Evolutionary conservation across 2,329 filamentous ascomycete species (phyloP).

Genomic region (Cadophora luteo-olivacea): DNA sequence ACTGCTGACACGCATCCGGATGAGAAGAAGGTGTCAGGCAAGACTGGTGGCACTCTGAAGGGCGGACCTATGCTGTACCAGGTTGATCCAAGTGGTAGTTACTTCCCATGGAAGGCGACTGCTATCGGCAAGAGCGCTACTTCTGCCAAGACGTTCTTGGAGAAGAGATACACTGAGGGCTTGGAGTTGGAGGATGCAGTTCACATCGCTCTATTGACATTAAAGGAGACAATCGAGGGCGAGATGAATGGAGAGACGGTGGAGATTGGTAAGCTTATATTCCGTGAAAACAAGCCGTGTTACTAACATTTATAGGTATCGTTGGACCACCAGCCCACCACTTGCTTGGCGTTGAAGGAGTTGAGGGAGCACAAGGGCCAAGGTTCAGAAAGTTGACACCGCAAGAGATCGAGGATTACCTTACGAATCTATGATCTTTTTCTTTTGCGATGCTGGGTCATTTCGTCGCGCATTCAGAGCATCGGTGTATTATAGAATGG

Average conservation of each 20-base stretch:
- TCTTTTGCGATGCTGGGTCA: slow-evolving; percentile 34
- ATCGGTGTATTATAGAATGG: slow-evolving; percentile 48
- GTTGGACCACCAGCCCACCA: slow-evolving; percentile 94
- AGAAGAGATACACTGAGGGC: slow-evolving; percentile 98
- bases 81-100: slow-evolving; percentile 97
- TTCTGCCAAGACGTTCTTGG: slow-evolving; percentile 97
- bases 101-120: slow-evolving; percentile 99
- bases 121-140: slow-evolving; percentile 99
- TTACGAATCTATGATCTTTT: slow-evolving; percentile 83
- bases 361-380: slow-evolving; percentile 82
- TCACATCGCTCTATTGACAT: slow-evolving; percentile 93
- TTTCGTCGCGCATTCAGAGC: slow-evolving; percentile 31
- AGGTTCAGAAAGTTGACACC: slow-evolving; percentile 94
- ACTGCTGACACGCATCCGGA: slow-evolving; percentile 63
- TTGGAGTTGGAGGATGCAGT: slow-evolving; percentile 97
- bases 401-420: slow-evolving; percentile 98
- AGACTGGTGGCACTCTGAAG: slow-evolving; percentile 95
- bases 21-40: slow-evolving; percentile 77
- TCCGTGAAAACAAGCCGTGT: neutral
- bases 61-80: slow-evolving; percentile 98
- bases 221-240: slow-evolving; percentile 99
- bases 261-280: slow-evolving; percentile 76
- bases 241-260: slow-evolving; percentile 99
- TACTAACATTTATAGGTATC: slow-evolving; percentile 68
- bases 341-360: slow-evolving; percentile 88